These are phyloP conservation scores for Butyriboletus loyo DNA, from an alignment of 768 basidiomycete species.

Conservation along the genomic window DNA sequence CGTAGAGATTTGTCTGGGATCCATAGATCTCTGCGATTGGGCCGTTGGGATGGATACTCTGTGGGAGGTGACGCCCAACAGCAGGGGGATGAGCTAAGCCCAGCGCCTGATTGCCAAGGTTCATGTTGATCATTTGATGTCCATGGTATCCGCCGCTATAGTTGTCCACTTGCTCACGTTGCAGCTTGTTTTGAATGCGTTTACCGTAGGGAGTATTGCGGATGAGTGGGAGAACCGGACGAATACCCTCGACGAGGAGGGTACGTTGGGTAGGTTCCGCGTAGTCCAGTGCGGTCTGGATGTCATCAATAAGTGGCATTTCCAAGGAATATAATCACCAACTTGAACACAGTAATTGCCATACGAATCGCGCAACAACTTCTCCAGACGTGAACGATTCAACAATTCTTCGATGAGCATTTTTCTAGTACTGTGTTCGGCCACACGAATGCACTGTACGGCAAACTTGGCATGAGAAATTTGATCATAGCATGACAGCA, in stretches of 20 bases:
- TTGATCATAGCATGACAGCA: background rate
- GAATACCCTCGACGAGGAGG: conserved; percentile 93
- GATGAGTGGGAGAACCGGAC: conserved; percentile 96
- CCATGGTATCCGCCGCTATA: conserved; percentile 56
- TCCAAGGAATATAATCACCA: conserved; percentile 16
- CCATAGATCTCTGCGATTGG: conserved; percentile 66
- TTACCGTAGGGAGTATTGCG: conserved; percentile 99
- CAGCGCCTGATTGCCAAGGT: conserved; percentile 54
- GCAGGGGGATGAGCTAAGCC: conserved; percentile 39
- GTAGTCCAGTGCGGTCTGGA: conserved; percentile 93
- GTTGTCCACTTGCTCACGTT: conserved; percentile 85
- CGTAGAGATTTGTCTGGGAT: conserved; percentile 59
- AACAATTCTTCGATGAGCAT: conserved; percentile 92
- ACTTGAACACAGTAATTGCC: conserved; percentile 95
- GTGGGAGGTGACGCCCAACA: conserved; percentile 55
- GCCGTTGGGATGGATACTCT: conserved; percentile 48
- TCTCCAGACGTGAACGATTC: conserved; percentile 92
- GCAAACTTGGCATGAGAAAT: background rate
- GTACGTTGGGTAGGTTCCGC: conserved; percentile 92
- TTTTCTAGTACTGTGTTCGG: conserved; percentile 92
- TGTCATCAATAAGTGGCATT: conserved; percentile 15
- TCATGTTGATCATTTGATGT: conserved; percentile 60
- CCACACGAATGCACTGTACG: conserved; percentile 78
- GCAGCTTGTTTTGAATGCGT: conserved; percentile 97
- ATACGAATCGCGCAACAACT: conserved; percentile 92